Evolutionary conservation across 106 monocot species (phyloP), one percentile per base, ranked within the genome.

Genomic region (Dendrobium nobile): DNA sequence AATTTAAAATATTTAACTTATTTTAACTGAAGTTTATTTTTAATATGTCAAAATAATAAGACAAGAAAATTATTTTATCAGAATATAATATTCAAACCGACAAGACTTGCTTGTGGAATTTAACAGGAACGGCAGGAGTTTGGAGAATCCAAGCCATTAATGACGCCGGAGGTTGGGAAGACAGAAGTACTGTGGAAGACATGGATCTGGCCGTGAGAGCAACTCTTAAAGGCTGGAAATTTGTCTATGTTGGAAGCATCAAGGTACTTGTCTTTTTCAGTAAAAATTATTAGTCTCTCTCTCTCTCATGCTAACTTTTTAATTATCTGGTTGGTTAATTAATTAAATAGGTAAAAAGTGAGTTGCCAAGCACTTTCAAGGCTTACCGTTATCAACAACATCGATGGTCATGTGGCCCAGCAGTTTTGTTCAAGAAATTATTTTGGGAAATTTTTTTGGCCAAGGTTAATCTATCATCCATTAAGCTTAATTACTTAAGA

Each of bases 361-460:
- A 91, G 78, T 47, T 91, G 10, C 88, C 91, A 26, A 91, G 91
- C 79, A 86, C 88, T 22, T 91, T 86, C 70, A 84, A 86, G 67
- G 88, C 91, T 2, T 91, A 88, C 59, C 84, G 91, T 9, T 82
- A 68, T 76, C 91, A 91, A 64, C 91, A 91, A 72, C 88, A 88
- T 44, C 70, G 88, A 18, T 91, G 91, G 91, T 86, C 88, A 33
- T 91, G 88, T 43, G 91, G 91, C 0, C 91, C 91, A 13, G 91
- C 91, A 41, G 93, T 91, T 77, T 75, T 96, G 40, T 96, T 93
- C 76, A 91, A 83, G 75, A 93, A 96, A 86, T 83, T 91, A 82
- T 83, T 85, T n/a, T 47, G 80, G 22, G 89, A 93, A 77, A 88
- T 93, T 43, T 2, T 91, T 33, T 75, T 40, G 64, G 80, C 84